phyloP scores from a whole-genome alignment of 2,329 filamentous ascomycete genomes.

The Sporothrix brunneoviolacea region DNA sequence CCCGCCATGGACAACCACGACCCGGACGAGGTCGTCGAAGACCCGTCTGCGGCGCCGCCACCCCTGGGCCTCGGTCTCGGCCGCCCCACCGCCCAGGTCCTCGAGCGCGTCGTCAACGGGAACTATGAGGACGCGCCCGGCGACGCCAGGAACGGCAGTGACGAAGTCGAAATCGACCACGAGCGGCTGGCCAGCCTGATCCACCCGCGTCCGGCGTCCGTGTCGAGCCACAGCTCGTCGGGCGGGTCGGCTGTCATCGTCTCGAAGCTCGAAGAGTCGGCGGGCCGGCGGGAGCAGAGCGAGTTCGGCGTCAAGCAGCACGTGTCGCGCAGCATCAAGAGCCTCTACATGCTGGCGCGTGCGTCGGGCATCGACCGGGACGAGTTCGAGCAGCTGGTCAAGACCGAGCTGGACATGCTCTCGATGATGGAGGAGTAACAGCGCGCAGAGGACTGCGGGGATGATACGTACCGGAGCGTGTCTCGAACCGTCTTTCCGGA shows the following conservation, averaged over 20 bases:
- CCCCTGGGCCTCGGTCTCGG: slow-evolving; percentile 12
- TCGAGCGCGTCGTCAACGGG: too few species aligned
- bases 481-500: too few species aligned
- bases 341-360: slow-evolving; percentile 63
- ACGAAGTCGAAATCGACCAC: slow-evolving; percentile 31
- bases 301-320: slow-evolving; percentile 74
- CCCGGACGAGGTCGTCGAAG: slow-evolving; percentile 55
- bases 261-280: slow-evolving; percentile 53
- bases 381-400: slow-evolving; percentile 68
- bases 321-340: slow-evolving; percentile 70
- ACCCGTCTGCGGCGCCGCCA: slow-evolving; percentile 17
- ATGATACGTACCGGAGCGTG: slow-evolving; percentile 16
- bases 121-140: slow-evolving; percentile 12
- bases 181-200: slow-evolving; percentile 33
- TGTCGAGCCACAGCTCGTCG: slow-evolving; percentile 49
- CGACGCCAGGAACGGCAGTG: slow-evolving; percentile 22
- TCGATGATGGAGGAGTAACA: slow-evolving; percentile 61
- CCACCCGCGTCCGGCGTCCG: slow-evolving; percentile 53
- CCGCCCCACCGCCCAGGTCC: neutral
- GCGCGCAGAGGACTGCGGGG: neutral
- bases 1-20: slow-evolving; percentile 76
- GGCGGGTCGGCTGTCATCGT: slow-evolving; percentile 44
- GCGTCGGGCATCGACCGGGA: slow-evolving; percentile 65
- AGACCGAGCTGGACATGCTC: slow-evolving; percentile 64
- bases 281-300: slow-evolving; percentile 51